These are phyloP conservation scores for Pseudozyma sp. DNA, from an alignment of 1,284 basidiomycete species.

Conservation along the genomic window DNA sequence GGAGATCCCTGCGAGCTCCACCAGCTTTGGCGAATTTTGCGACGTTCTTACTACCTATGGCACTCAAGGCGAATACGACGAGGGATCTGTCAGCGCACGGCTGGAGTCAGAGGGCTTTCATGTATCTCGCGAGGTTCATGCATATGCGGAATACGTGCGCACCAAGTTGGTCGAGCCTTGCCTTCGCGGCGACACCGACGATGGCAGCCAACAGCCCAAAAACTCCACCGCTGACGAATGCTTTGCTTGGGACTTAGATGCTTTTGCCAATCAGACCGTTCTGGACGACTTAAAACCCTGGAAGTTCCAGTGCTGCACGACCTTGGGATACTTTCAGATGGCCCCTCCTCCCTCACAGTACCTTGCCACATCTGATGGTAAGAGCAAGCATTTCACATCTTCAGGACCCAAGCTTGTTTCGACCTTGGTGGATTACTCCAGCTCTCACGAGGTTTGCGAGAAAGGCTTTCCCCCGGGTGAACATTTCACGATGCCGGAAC, in stretches of 20 bases:
- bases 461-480: constrained; percentile 84
- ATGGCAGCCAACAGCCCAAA: no score
- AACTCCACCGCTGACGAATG: constrained; percentile 73
- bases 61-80: constrained; percentile 16
- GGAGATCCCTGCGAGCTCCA: constrained; percentile 47
- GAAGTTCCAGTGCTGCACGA: constrained; percentile 82
- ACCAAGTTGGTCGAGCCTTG: constrained; percentile 49
- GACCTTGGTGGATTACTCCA: constrained; percentile 79
- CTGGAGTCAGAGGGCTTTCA: constrained; percentile 16
- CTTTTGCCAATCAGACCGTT: constrained; percentile 75
- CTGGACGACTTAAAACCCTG: constrained; percentile 84
- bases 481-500: constrained; percentile 77
- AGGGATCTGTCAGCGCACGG: constrained; percentile 10
- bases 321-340: constrained; percentile 87
- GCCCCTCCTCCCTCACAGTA: constrained; percentile 40
- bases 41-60: constrained; percentile 40
- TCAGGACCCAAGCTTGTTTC: constrained; percentile 77
- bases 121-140: constrained; percentile 39
- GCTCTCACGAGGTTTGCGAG: constrained; percentile 82
- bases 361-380: constrained; percentile 25
- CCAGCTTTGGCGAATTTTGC: constrained; percentile 52
- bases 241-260: constrained; percentile 79
- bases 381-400: constrained; percentile 33
- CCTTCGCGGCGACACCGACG: constrained; percentile 29
- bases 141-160: constrained; percentile 44